These are phyloP conservation scores for Lasiodiplodia theobromae DNA, from an alignment of 2,329 filamentous ascomycete genomes.

Conservation along the genomic window DNA sequence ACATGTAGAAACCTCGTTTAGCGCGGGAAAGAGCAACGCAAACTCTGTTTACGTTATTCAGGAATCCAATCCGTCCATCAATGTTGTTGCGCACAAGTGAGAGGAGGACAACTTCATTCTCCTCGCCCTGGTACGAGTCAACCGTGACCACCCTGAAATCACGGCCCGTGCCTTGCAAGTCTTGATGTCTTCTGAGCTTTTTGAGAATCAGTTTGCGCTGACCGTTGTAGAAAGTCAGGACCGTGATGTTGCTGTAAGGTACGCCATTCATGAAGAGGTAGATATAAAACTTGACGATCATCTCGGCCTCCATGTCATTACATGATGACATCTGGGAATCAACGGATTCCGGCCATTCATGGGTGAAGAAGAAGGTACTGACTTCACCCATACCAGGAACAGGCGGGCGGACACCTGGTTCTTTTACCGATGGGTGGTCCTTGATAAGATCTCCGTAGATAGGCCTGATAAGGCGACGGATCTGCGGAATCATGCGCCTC, in stretches of 20 bases:
- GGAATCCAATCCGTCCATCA: slow-evolving; percentile 71
- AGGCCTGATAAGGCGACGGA: slow-evolving; percentile 65
- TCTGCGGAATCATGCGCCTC: slow-evolving; percentile 74
- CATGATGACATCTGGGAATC: slow-evolving; percentile 70
- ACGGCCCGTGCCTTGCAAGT: slow-evolving; percentile 47
- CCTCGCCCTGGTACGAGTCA: slow-evolving; percentile 89
- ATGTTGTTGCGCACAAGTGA: slow-evolving; percentile 78
- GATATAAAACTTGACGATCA: slow-evolving; percentile 75
- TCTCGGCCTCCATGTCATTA: slow-evolving; percentile 76
- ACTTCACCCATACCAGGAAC: slow-evolving; percentile 69
- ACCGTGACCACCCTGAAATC: slow-evolving; percentile 76
- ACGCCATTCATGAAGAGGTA: slow-evolving; percentile 76
- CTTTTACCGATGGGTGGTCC: slow-evolving; percentile 65
- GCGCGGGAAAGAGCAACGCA: slow-evolving; percentile 74
- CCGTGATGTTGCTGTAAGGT: slow-evolving; percentile 68
- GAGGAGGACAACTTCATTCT: slow-evolving; percentile 82
- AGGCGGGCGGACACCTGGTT: slow-evolving; percentile 53
- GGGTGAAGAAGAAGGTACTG: slow-evolving; percentile 69
- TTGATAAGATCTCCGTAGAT: slow-evolving; percentile 66
- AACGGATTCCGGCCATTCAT: slow-evolving; percentile 69
- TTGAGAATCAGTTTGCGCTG: slow-evolving; percentile 72
- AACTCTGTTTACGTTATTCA: slow-evolving; percentile 69
- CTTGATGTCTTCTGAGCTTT: slow-evolving; percentile 52
- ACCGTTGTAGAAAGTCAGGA: slow-evolving; percentile 88
- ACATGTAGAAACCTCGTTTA: slow-evolving; percentile 80